Base-by-base conservation (phyloP, 495 filamentous ascomycete species). In the Aspergillus nanangensis region DNA sequence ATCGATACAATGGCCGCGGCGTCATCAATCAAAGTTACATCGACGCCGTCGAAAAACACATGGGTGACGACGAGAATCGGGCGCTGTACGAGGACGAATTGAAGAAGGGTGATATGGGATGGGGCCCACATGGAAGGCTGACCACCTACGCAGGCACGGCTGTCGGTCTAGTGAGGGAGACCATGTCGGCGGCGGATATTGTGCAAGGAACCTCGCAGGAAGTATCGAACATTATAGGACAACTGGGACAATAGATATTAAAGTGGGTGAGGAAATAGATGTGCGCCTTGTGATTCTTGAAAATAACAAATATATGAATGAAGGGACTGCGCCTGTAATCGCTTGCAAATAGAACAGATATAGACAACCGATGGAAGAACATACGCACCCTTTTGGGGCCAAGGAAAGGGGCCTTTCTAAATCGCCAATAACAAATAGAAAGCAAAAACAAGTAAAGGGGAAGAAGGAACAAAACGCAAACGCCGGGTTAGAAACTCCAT, bases 141-240 rank as follows among this genome's bases (percentile, higher is more conserved):
- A 83, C 84, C 4, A 80, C 82, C 21, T 90, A 86, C 70, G 84
- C 83, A 38, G 67, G 70, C 10, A 66, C 63, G 5, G 70, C 60
- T 4, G 64, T 72, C 29, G 69, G 67, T 10, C 52, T 74, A 22
- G 52, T 74, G 5, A 61, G 57, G 20, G 24, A 55, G 35, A 49
- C 54, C 22, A 32, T 54, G 27, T 47, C 51, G 21, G 69, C 63
- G 20, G 51, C 48, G 32, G 56, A 57, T 3, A 70, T 72, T 20
- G 41, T 70, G 21, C 44, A 49, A 8, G 46, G 57, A 15, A 51
- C 62, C 3, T 47, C 53, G 17, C 19, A 44, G 4, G 47, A 58
- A 13, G 55, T 52, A 8, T 46, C 36, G 13, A 43, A 47, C 18
- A 29, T 43, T 24, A 29, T 51, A 5, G 11, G 37, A 10, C 34